Base-by-base conservation (phyloP, 1,139 yeast genomes). In the Arxiozyma telluris region DNA sequence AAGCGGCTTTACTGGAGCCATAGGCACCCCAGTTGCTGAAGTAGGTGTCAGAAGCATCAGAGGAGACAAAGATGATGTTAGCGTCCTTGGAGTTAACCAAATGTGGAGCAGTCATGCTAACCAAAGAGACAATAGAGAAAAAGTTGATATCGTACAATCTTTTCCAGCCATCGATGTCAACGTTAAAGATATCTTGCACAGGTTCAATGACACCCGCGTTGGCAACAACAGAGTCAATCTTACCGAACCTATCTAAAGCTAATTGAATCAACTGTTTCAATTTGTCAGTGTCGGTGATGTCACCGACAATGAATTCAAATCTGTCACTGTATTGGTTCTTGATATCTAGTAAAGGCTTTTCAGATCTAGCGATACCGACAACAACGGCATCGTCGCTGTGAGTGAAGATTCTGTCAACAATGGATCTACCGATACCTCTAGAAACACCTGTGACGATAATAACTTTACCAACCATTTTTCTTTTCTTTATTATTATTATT, bases 131-230 rank as follows among this genome's bases (percentile, higher is more conserved):
- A 15, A 86, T 79, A 1, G 95, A 80, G 67, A 90, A 89, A 67
- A 87, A 79, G 66, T 93, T 93, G 61, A 90, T 73, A 51, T 90
- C 91, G 63, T 79, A 91, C 30, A 84, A 73, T 51, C 67, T 67
- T 59, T 76, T 81, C 94, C 96, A 87, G 34, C 72, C 76, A 1
- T 65, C 71, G 2, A 85, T 66, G 51, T 79, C 73, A 7, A 83
- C 76, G 18, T 68, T 52, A 38, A 65, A 61, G 17, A 71, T 68
- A 20, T 48, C 71, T 66, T 44, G 78, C 3, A 91, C 96, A 0
- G 97, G 96, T 25, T 83, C 91, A 57, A 93, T 71, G 0, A 84
- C 82, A 6, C 97, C 98, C 2, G 98, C 98, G 70, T 93, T 91
- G 55, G 90, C 83, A 48, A 93, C 78, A 6, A 89, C 70, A 0